These are phyloP conservation scores for Lasiosphaeriaceae sp. DNA, from an alignment of 495 filamentous ascomycete species.

Conservation along the genomic window DNA sequence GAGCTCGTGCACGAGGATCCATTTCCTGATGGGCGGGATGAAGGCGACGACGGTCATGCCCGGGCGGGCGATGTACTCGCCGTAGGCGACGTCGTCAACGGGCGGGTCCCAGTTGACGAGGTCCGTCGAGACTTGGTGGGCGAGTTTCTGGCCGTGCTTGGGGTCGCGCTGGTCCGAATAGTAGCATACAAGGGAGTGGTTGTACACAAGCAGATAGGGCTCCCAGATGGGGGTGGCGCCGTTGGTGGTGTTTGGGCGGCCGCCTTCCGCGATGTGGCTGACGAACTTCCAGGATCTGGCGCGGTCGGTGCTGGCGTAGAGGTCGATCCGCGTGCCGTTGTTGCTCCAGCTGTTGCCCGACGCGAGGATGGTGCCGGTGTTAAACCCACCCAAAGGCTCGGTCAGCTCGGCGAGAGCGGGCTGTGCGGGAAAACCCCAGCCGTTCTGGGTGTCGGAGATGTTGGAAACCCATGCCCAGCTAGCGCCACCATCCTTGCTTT, in stretches of 20 bases:
- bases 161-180: constrained; percentile 69
- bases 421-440: constrained; percentile 63
- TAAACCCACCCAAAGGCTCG: constrained; percentile 50
- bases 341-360: constrained; percentile 59
- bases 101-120: constrained; percentile 53
- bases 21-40: constrained; percentile 25
- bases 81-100: constrained; percentile 59
- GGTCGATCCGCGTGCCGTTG: constrained; percentile 56
- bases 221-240: constrained; percentile 68
- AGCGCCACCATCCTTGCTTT: constrained; percentile 55
- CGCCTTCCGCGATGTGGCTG: constrained; percentile 61
- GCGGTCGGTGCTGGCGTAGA: constrained; percentile 59
- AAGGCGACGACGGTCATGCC: constrained; percentile 60
- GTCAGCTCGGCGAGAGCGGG: constrained; percentile 62
- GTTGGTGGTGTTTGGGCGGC: constrained; percentile 56
- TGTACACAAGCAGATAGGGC: constrained; percentile 56
- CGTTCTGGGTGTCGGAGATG: constrained; percentile 59
- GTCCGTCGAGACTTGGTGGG: constrained; percentile 57
- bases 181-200: constrained; percentile 57
- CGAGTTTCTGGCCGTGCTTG: constrained; percentile 62
- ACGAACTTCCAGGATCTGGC: constrained; percentile 64
- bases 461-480: constrained; percentile 60
- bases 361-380: constrained; percentile 57
- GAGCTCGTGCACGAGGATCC: constrained; percentile 24
- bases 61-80: constrained; percentile 58